Evolutionary conservation across 176 grass and related monocot genomes (phyloP), one percentile per base, ranked within the genome.

Genomic region (Bolboschoenus planiculmis): DNA sequence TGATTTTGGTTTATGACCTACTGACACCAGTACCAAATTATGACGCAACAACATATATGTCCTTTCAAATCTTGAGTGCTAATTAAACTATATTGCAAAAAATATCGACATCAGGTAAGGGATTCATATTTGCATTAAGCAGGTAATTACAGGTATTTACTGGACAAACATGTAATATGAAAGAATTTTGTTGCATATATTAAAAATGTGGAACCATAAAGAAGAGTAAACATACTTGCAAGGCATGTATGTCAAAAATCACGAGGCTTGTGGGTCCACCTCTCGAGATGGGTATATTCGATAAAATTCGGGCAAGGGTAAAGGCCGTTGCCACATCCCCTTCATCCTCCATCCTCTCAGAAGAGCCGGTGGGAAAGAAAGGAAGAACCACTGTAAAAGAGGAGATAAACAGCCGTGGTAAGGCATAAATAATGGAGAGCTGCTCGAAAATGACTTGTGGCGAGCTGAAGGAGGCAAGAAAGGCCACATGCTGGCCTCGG

Each of bases 401-500:
- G 23, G 92, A 70, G 83, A 93, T 84, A 61, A 98, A 98, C 56
- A 98, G 54, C 81, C 94, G 91, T 7, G 92, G 92, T 39, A 98
- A 91, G 39, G 87, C 87, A 84, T 92, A 98, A 82, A 98, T 98
- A 78, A 90, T 85, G 2, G 95, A 97, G 50, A 97, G 82, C 34
- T 97, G 95, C 92, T 97, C 95, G 86, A 98, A 98, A 75, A 98
- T 94, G 83, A 98, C 95, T 70, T 86, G 86, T 2, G 92, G 95
- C 0, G 92, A 98, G 82, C 92, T 98, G 82, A 98, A 98, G 37
- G 92, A 98, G 39, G 95, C 95, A 23, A 98, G 78, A 81, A 98
- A 94, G 3, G 95, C 95, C 77, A 97, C 95, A 70, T 98, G 96
- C n/a, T 85, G 87, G 13, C 87, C 89, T 9, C 91, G 89, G 50